A percentile compares a stretch with the other conserved stretches of the same genome.
Conservation (phyloP, 768 basidiomycete species). For the Cyclocybe aegerita region DNA sequence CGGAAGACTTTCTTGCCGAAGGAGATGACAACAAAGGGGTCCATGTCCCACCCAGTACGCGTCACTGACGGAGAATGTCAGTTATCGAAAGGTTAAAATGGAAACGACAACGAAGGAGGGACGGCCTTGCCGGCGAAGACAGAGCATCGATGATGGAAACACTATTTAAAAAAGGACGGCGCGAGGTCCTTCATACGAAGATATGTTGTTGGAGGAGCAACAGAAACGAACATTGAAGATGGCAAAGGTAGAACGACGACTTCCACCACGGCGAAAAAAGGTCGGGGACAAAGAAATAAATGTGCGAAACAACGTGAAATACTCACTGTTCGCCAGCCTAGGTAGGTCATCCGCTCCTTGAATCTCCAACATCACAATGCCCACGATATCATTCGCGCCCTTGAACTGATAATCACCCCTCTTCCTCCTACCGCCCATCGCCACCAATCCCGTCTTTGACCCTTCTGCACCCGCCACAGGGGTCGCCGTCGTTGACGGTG, state of each 20-base stretch:
- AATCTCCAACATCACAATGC: slow-evolving; percentile 95
- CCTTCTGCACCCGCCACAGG: slow-evolving; percentile 4
- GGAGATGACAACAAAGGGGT: slow-evolving; percentile 93
- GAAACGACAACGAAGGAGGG: too few relatives aligned
- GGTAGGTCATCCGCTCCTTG: slow-evolving; percentile 83
- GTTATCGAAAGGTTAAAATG: background rate
- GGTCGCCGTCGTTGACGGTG: background rate
- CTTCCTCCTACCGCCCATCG: slow-evolving; percentile 19
- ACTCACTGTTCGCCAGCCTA: slow-evolving; percentile 81
- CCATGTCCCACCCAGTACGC: slow-evolving; percentile 92
- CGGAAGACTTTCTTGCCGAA: slow-evolving; percentile 98
- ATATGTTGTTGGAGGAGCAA: too few relatives aligned
- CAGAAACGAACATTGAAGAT: too few relatives aligned
- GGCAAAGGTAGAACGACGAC: too few relatives aligned
- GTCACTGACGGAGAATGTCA: slow-evolving; percentile 52
- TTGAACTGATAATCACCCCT: slow-evolving; percentile 46
- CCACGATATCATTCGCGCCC: slow-evolving; percentile 78
- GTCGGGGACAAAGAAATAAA: background rate
- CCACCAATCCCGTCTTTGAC: background rate
- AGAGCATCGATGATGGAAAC: too few relatives aligned
- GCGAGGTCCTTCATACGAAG: too few relatives aligned
- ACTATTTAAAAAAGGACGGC: too few relatives aligned
- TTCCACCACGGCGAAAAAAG: too few relatives aligned
- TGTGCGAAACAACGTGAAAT: background rate
- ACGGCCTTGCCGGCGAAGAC: too few relatives aligned